These are phyloP conservation scores for Colletotrichum sp. DNA, from an alignment of 2,329 filamentous ascomycete species.

Conservation along the genomic window DNA sequence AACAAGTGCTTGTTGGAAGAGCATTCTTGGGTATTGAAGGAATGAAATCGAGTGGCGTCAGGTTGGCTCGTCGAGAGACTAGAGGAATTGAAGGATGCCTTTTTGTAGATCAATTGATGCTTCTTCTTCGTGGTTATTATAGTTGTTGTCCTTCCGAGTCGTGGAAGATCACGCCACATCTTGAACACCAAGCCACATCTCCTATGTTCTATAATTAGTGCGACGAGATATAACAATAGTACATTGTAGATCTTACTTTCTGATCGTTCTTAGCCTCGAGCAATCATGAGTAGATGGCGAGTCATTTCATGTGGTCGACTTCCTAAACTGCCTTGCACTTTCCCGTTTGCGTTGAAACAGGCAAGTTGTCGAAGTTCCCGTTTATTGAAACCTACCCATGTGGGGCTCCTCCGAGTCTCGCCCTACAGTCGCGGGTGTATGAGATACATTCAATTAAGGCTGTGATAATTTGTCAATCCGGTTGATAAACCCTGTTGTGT, in stretches of 20 bases:
- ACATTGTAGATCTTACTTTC: neutral
- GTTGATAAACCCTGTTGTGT: neutral
- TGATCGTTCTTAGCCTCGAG: neutral
- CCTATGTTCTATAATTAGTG: neutral
- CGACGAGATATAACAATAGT: too few species aligned
- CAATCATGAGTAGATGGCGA: accelerated
- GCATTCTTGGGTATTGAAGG: neutral
- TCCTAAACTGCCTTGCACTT: neutral
- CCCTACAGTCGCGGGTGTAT: neutral
- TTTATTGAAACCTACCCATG: neutral
- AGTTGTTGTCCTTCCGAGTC: neutral
- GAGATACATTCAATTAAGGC: neutral
- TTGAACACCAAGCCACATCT: neutral
- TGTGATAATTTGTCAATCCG: neutral
- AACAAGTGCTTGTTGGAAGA: neutral
- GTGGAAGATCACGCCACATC: neutral
- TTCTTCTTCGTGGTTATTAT: neutral
- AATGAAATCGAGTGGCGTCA: neutral
- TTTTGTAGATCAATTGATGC: accelerated
- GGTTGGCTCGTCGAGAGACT: neutral
- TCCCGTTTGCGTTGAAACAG: neutral
- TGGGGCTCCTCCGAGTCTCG: neutral
- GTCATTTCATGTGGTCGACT: neutral
- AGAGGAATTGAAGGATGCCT: neutral
- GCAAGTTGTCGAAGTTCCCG: neutral